Conservation (phyloP, 805 yeast species). For the Metschnikowia amazonensis region DNA sequence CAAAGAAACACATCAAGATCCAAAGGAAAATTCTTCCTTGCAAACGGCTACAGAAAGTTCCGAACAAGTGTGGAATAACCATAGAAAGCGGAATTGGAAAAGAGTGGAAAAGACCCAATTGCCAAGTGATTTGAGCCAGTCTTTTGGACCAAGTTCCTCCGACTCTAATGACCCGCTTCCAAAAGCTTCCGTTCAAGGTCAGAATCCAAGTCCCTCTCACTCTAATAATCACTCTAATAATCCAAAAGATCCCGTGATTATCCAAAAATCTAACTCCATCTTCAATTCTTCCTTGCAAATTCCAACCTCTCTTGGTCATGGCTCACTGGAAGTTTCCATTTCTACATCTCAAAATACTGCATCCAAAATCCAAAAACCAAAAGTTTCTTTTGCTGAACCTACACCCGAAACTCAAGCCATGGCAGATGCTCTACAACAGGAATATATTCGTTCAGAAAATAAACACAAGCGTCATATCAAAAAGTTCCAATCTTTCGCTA, state of each 20-base stretch:
- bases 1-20: background rate
- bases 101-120: too few relatives aligned
- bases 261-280: too few relatives aligned
- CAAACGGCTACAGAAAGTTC: background rate
- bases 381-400: conserved; percentile 20
- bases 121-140: background rate
- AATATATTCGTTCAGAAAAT: conserved; percentile 16
- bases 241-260: too few relatives aligned
- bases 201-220: too few relatives aligned
- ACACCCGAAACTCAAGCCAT: conserved; percentile 20
- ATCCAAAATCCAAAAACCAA: background rate
- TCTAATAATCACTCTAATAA: too few relatives aligned
- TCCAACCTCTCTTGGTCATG: background rate
- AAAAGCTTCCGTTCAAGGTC: too few relatives aligned
- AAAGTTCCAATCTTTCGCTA: conserved; percentile 25
- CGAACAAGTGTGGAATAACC: background rate
- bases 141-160: too few relatives aligned
- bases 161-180: too few relatives aligned
- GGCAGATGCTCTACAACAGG: conserved; percentile 7
- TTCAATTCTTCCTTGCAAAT: too few relatives aligned
- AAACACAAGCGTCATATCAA: conserved; percentile 17
- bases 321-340: background rate
- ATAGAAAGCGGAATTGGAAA: background rate
- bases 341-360: background rate
- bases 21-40: background rate